Evolutionary conservation across 192 early-diverging fungal genomes (phyloP), one percentile per base, ranked within the genome.

Genomic region (Umbelopsis vinacea): DNA sequence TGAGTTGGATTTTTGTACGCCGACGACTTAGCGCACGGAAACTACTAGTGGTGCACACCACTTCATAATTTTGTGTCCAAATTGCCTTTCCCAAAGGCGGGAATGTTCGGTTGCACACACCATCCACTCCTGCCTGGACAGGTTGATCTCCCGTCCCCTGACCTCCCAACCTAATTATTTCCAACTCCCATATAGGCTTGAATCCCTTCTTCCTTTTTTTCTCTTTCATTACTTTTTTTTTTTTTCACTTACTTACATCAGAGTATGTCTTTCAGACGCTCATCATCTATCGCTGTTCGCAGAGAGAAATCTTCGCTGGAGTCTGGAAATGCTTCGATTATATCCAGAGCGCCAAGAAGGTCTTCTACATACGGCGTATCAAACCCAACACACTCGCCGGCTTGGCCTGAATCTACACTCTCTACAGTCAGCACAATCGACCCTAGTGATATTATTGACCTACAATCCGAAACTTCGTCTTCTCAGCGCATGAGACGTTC

Each of bases 251-350:
- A 12, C 3, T 48, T 48, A 19, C 47, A 48, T n/a, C 15, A 8
- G 38, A 3, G 38, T 40, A 54, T 63, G 57, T 63, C 57, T n/a
- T 63, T 63, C 29, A 63, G 57, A 37, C 26, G 57, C 10, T 63
- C 57, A 3, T 63, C 57, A 29, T 63, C 57, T 19, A 37, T 19
- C 17, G n/a, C 48, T n/a, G 57, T 63, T 2, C 57, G 33, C 10
- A 12, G 29, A 14, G 57, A 63, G 3, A 29, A 37, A 37, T 63
- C 57, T 37, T 63, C 57, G 0, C 8, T 63, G 35, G 57, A 63
- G 26, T 37, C 29, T 63, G 57, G 57, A 37, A 63, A 37, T 4
- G 57, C 57, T 63, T 63, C 57, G n/a, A 63, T 63, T 0, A 63
- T 63, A 8, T 11, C 33, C 9, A 29, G 33, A 37, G 10, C 57